Evolutionary conservation across 768 basidiomycete species (phyloP), one percentile per base, ranked within the genome.

Genomic region (Tulasnella sp.): DNA sequence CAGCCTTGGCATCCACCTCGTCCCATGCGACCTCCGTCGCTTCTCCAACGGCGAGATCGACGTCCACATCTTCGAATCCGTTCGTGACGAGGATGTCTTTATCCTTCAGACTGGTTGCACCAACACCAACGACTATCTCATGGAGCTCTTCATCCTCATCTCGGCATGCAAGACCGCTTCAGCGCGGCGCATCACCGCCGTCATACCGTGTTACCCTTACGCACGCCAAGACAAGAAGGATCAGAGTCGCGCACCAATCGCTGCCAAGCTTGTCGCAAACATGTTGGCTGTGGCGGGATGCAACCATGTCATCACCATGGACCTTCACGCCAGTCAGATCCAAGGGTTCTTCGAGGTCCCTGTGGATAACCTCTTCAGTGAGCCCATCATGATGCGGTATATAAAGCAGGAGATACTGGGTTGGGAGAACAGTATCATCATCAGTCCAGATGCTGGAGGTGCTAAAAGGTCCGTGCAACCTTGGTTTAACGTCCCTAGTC

Each of bases 241-340:
- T 75, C 89, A 88, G 75, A 84, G 83, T 4, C 80, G 94, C 5
- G 92, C 92, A 2, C 94, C 96, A 24, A 99, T 99, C 70, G 97
- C 94, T 3, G 92, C 94, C 48, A 99, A 99, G 73, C 80, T 99
- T 55, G 90, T 98, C 49, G 93, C 94, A 22, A 98, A 96, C 72
- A 98, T 98, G 94, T 77, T 99, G 61, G 85, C 83, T 45, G 89
- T 96, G 49, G 93, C 96, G 8, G 94, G 94, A 22, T 96, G 92
- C 69, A 94, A 98, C 72, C 94, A 98, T 68, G 86, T 99, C 67
- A 97, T 99, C 65, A 97, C 94, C n/a, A 94, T 98, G 87, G 93
- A 98, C 70, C 75, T 98, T 52, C 94, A 97, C 68, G 93, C 94
- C 43, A 87, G 87, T 66, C 94, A 98, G 74, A 98, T 97, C 61